Evolutionary conservation across 495 filamentous ascomycete species (phyloP), one percentile per base, ranked within the genome.

Genomic region (Penicillium paxilli): DNA sequence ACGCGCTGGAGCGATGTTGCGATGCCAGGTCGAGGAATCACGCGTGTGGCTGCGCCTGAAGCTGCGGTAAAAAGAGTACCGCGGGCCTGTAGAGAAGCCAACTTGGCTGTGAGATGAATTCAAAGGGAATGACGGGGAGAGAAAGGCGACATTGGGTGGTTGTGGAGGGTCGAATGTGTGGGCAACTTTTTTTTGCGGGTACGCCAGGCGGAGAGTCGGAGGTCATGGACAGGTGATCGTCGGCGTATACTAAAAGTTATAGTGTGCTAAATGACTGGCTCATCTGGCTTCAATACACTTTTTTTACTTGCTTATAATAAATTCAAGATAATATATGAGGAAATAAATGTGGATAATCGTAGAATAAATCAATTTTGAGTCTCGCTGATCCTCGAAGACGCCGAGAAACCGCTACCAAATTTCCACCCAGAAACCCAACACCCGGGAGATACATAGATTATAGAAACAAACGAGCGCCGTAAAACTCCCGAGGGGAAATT

Each of bases 71-170:
- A 53, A 52, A 69, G 61, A 59, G 62, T 64, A 60, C 70, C 63
- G 63, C 65, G 55, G 50, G 63, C 55, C 21, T 47, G 55, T 57
- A 70, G 44, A 55, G 70, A 75, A 72, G 75, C 75, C 75, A 78
- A 77, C 52, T 66, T 78, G 72, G 58, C 62, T 69, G 55, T 21
- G 5, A 23, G 21, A 9, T 1, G 20, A 20, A 23, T 11, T 38
- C 16, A 42, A 4, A 22, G 10, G 19, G 19, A 42, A 8, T 20
- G 40, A 49, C 6, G 12, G 46, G 20, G 30, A n/a, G n/a, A n/a
- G 30, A 35, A 22, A 49, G 28, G 37, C 35, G n/a, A 16, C 35
- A 38, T 38, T 12, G n/a, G 16, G 19, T 23, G 11, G 41, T 44
- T 24, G 40, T 23, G 41, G 16, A 38, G 20, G 11, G 20, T 5